Evolutionary conservation across 2,329 filamentous ascomycete genomes (phyloP).

Genomic region (Nemania serpens): DNA sequence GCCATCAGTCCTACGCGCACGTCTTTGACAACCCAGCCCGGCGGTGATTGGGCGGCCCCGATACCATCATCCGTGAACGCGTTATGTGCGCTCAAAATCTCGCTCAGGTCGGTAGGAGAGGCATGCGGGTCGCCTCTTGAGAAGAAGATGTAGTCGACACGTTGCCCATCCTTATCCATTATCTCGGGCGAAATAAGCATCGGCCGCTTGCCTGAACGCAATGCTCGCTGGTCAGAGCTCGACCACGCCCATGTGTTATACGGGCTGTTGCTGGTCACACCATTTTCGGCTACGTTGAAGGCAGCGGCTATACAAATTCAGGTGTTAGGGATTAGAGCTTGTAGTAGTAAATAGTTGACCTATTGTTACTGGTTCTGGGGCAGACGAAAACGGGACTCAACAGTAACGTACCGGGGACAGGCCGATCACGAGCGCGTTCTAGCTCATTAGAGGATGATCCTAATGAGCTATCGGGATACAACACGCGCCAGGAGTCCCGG

Average conservation of each 20-base stretch:
- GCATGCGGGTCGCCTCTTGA: conserved; percentile 51
- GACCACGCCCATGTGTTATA: conserved; percentile 96
- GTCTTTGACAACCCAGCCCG: conserved; percentile 70
- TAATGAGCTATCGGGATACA: conserved; percentile 83
- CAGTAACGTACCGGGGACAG: conserved; percentile 61
- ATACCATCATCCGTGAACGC: conserved; percentile 29
- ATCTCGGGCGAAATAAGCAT: conserved; percentile 67
- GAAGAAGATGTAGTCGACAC: conserved; percentile 94
- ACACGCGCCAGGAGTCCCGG: conserved; percentile 79
- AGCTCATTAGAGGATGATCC: conserved; percentile 70
- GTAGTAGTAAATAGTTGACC: not conserved
- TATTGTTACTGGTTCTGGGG: not conserved
- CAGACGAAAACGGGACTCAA: not conserved
- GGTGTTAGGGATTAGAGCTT: not conserved
- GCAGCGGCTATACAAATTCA: conserved; percentile 54
- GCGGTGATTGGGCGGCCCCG: conserved; percentile 35
- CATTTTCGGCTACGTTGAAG: conserved; percentile 79
- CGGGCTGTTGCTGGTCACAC: conserved; percentile 82
- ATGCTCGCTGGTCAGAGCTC: conserved; percentile 67
- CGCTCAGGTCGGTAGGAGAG: conserved; percentile 23
- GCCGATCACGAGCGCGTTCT: conserved; percentile 68
- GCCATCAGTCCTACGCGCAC: conserved; percentile 79
- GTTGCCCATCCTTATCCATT: conserved; percentile 75
- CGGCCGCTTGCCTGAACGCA: conserved; percentile 66
- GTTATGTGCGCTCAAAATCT: conserved; percentile 28